phyloP scores from a whole-genome alignment of 2,329 filamentous ascomycete species.

The Chaetomiaceae sp. region DNA sequence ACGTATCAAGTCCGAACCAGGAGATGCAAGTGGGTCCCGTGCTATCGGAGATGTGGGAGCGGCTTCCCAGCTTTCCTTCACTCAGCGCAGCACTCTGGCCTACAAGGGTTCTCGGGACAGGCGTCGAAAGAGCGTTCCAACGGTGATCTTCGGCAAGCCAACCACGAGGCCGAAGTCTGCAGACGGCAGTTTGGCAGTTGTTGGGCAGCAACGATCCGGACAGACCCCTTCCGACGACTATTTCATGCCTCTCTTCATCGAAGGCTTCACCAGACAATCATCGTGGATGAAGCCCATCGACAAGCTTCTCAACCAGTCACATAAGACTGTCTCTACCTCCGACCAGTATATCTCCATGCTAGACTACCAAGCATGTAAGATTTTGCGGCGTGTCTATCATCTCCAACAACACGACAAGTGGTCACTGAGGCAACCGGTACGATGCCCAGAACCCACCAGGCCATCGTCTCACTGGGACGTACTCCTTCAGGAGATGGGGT shows the following conservation, averaged over 20 bases:
- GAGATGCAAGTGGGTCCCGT: neutral
- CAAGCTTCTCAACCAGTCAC: conserved; percentile 71
- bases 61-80: conserved; percentile 7
- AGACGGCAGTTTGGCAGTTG: conserved; percentile 41
- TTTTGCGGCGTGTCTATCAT: conserved; percentile 80
- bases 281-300: conserved; percentile 59
- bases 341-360: conserved; percentile 78
- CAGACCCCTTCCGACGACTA: conserved; percentile 54
- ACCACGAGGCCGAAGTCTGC: conserved; percentile 33
- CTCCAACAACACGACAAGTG: conserved; percentile 88
- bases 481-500: conserved; percentile 85
- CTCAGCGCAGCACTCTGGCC: conserved; percentile 20
- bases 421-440: conserved; percentile 84
- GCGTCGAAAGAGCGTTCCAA: conserved; percentile 62
- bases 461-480: conserved; percentile 79
- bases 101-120: conserved; percentile 44
- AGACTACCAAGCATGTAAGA: conserved; percentile 81
- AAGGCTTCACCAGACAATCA: conserved; percentile 48
- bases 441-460: conserved; percentile 71
- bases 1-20: neutral
- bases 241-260: conserved; percentile 56
- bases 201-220: conserved; percentile 36
- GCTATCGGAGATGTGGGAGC: neutral
- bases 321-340: conserved; percentile 82
- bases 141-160: conserved; percentile 72